Conservation (phyloP, 345 rosid species). For the Erodium maritimum region DNA sequence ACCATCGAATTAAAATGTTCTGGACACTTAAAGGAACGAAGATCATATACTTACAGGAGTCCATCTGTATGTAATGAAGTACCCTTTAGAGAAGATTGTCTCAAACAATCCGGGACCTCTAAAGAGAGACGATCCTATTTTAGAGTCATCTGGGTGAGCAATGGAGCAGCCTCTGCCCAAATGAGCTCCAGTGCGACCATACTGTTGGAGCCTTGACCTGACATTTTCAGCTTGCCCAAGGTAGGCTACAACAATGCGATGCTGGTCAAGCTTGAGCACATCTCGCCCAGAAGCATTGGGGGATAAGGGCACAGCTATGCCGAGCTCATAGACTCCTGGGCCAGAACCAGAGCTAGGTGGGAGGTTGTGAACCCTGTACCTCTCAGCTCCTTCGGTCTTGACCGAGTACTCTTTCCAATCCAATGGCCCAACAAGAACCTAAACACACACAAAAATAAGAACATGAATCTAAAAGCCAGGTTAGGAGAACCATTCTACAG, state of each 20-base stretch:
- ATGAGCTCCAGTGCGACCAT: conserved; percentile 83
- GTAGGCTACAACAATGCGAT: conserved; percentile 40
- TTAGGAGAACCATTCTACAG: not conserved
- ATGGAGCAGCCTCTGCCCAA: conserved; percentile 22
- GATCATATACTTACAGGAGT: conserved; percentile 40
- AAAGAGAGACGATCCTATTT: conserved; percentile 5
- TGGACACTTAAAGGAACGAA: not conserved
- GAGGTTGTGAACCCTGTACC: conserved; percentile 71
- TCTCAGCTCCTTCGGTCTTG: conserved; percentile 58
- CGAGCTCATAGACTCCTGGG: conserved; percentile 80
- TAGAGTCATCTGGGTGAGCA: conserved; percentile 9
- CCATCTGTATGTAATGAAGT: conserved; percentile 58
- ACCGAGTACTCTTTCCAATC: conserved; percentile 62
- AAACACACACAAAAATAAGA: not conserved
- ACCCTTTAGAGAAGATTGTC: conserved; percentile 39
- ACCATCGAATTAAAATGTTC: not conserved
- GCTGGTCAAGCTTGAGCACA: conserved; percentile 29
- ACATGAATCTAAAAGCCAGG: not conserved
- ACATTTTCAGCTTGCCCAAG: conserved; percentile 87
- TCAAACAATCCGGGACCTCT: conserved; percentile 33
- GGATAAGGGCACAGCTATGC: conserved; percentile 18
- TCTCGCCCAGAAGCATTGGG: conserved; percentile 16
- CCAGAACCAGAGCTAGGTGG: conserved; percentile 37
- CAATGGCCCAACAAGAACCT: conserved; percentile 62
- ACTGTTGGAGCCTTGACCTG: conserved; percentile 60